Evolutionary conservation across 192 early-diverging fungal genomes (phyloP).

Genomic region (Backusella macrospora): DNA sequence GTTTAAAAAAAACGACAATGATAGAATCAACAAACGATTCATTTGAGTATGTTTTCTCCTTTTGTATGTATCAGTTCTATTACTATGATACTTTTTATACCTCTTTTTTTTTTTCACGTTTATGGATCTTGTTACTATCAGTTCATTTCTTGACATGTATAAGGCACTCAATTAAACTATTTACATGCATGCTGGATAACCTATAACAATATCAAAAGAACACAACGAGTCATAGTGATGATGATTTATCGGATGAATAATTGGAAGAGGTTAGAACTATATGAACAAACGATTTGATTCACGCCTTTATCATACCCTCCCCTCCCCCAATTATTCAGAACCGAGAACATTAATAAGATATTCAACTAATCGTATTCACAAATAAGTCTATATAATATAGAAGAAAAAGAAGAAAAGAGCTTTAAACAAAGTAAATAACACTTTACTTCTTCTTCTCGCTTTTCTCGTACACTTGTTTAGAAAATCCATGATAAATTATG

Average conservation of each 20-base stretch:
- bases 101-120: conserved; percentile 45
- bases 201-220: conserved; percentile 43
- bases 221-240: conserved; percentile 28
- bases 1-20: not conserved
- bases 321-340: conserved; percentile 75
- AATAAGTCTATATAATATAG: conserved; percentile 32
- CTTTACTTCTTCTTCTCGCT: conserved; percentile 13
- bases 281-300: not conserved
- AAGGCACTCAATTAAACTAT: conserved; percentile 47
- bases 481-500: conserved; percentile 44
- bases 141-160: conserved; percentile 47
- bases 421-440: not conserved
- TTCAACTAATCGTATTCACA: conserved; percentile 66
- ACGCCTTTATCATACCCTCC: conserved; percentile 62
- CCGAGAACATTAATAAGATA: conserved; percentile 64
- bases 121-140: conserved; percentile 47
- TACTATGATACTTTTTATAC: conserved; percentile 41
- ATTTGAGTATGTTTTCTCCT: conserved; percentile 51
- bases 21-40: conserved; percentile 7
- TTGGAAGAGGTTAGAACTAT: conserved; percentile 8
- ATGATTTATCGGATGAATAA: not conserved
- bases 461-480: conserved; percentile 21
- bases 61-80: conserved; percentile 39
- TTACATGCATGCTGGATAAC: conserved; percentile 50
- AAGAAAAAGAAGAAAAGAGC: not conserved